These are phyloP conservation scores for Flammula alnicola DNA, from an alignment of 1,284 basidiomycete species.

Conservation along the genomic window DNA sequence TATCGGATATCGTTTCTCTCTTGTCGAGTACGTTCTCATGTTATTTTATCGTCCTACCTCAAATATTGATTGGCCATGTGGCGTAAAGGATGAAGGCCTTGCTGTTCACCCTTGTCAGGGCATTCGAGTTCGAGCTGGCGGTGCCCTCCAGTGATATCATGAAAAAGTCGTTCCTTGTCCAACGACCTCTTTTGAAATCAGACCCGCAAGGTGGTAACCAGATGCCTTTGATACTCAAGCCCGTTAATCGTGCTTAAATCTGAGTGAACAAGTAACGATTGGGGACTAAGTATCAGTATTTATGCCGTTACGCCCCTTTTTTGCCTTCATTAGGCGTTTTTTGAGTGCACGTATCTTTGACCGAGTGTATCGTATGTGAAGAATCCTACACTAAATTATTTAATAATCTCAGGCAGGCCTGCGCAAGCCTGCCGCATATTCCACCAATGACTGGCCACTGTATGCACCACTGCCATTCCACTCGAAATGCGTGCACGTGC, in stretches of 20 bases:
- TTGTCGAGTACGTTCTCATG: constrained; percentile 40
- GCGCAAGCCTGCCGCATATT: no score
- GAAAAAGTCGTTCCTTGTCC: constrained; percentile 39
- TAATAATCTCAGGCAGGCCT: no score
- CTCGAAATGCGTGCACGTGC: no score
- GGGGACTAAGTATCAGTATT: no score
- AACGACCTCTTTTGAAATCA: constrained; percentile 44
- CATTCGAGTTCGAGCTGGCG: constrained; percentile 60
- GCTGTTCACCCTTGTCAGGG: constrained; percentile 59
- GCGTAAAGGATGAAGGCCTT: constrained; percentile 52
- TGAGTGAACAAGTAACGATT: no score
- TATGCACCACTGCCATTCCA: no score
- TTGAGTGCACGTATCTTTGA: no score
- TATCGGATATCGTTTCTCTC: constrained; percentile 69
- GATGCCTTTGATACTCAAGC: constrained; percentile 38
- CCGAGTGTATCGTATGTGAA: no score
- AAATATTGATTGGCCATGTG: neutral
- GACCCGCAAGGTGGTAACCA: constrained; percentile 37
- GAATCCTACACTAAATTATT: no score
- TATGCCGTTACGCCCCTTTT: no score
- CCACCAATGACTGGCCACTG: no score
- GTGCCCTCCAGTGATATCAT: constrained; percentile 44
- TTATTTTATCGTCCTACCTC: neutral
- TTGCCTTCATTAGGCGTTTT: no score
- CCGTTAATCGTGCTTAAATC: constrained; percentile 8